Percentiles rank a stretch among this genome's conserved stretches.
These are phyloP conservation scores for Phycomyces nitens DNA, from an alignment of 192 early-diverging fungal species.

Conservation along the genomic window DNA sequence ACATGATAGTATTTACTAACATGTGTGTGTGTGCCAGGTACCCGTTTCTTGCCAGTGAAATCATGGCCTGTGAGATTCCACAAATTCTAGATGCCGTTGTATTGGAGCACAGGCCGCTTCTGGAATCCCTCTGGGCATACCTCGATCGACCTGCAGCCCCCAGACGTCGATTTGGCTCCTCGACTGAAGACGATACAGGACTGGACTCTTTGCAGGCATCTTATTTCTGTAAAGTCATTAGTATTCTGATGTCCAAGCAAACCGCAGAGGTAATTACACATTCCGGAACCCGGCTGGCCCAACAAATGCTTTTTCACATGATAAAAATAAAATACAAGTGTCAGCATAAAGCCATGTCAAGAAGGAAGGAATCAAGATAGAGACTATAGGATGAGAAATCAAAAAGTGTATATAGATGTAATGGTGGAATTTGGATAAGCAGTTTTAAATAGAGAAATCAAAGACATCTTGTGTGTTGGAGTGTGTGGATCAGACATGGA, in stretches of 20 bases:
- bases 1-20: too few species aligned
- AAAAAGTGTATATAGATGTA: too few species aligned
- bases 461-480: too few species aligned
- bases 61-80: conserved; percentile 76
- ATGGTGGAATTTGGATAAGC: too few species aligned
- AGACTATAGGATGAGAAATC: too few species aligned
- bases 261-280: conserved; percentile 64
- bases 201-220: conserved; percentile 80
- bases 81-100: conserved; percentile 71
- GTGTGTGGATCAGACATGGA: too few species aligned
- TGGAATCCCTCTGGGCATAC: conserved; percentile 83
- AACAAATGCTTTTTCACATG: too few species aligned
- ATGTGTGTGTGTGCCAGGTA: conserved; percentile 50
- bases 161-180: not conserved
- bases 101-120: conserved; percentile 64
- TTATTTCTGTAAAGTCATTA: conserved; percentile 91
- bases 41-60: conserved; percentile 76
- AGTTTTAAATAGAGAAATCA: too few species aligned
- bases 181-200: not conserved
- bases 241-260: conserved; percentile 84
- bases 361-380: too few species aligned
- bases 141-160: conserved; percentile 68
- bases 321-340: conserved; percentile 4
- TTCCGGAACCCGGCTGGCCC: not conserved
- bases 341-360: not conserved